Conservation (phyloP, 257 asterid species). For the Solanum tarijense region DNA sequence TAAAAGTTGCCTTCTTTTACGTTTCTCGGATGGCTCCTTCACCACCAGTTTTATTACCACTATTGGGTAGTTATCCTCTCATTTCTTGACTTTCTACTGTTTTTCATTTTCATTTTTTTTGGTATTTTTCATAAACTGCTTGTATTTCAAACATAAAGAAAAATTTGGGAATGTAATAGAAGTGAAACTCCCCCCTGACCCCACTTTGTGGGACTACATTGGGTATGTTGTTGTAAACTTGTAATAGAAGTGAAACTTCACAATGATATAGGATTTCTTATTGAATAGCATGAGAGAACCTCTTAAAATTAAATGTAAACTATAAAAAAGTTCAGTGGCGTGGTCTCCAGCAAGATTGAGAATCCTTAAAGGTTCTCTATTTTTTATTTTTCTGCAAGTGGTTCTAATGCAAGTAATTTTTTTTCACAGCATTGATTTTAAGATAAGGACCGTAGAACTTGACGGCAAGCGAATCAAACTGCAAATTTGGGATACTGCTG, state of each 20-base stretch:
- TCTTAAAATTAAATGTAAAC: neutral
- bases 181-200: neutral
- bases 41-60: constrained; percentile 94
- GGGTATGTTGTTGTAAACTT: neutral
- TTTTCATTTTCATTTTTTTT: neutral
- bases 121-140: neutral
- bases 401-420: neutral
- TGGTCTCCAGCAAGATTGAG: neutral
- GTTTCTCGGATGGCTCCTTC: constrained; percentile 97
- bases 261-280: neutral
- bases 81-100: neutral
- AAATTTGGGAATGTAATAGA: neutral
- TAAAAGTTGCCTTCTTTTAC: constrained; percentile 94
- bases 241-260: neutral
- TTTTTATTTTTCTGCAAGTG: neutral
- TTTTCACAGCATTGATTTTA: constrained; percentile 9
- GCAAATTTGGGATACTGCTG: constrained; percentile 13
- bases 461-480: constrained; percentile 1
- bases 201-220: neutral
- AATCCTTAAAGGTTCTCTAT: neutral
- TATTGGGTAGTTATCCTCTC: constrained; percentile 32
- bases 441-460: neutral
- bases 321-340: neutral
- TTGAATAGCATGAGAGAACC: neutral
- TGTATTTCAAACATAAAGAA: neutral